Evolutionary conservation across 768 basidiomycete species (phyloP), one percentile per base, ranked within the genome.

Genomic region (Collybia nuda): DNA sequence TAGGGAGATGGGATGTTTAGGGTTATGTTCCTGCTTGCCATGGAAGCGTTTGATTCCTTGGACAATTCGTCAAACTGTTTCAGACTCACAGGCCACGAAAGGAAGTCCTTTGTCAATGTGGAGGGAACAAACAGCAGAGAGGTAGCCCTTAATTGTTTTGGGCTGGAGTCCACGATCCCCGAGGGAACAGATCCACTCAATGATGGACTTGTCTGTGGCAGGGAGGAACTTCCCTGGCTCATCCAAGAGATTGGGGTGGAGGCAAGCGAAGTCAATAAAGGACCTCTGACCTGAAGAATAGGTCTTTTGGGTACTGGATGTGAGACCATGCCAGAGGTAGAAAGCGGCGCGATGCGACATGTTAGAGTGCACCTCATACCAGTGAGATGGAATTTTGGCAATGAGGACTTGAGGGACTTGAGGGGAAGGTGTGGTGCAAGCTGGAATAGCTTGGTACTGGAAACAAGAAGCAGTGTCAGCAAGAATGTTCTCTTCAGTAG

Each of bases 21-120:
- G 67, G 6, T 60, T 60, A 3, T 58, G 61, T 2, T 52, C 55
- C 2, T 46, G 28, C 17, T 65, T 59, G 2, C 70, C 66, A 45
- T 63, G 56, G 36, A 58, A 60, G 5, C 54, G 58, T 52, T 71
- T 70, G 53, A 69, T 69, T 6, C 70, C 68, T 0, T 67, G 52
- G 42, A 72, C 54, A 24, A 71, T 47, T 1, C 64, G 56, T 23
- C 62, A 60, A n/a, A 69, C 47, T 1, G 57, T 56, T 2, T 59
- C 56, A 15, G 68, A 67, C 26, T 67, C 51, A 32, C 60, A 62
- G 1, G 59, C 56, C 1, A 40, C 23, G 23, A 62, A 62, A 21
- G 65, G 55, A 17, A 68, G 59, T 19, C 61, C 66, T 7, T 55
- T 47, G 23, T 72, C 62, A 39, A 65, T 41, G 40, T 72, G 70